phyloP scores from a whole-genome alignment of 345 rosid genomes.

The Brassica nigra region DNA sequence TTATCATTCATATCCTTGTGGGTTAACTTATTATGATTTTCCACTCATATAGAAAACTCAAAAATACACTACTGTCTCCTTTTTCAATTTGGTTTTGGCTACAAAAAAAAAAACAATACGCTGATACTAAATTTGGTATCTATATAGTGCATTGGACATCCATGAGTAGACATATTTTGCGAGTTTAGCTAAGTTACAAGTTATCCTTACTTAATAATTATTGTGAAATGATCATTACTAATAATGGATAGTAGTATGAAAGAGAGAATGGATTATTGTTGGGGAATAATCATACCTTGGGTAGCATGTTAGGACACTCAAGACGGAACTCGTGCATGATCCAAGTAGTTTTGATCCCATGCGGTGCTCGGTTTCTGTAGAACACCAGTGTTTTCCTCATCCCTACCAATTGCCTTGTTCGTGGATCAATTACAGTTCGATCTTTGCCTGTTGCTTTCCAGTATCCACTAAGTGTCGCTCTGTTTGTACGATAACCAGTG shows the following conservation, averaged over 20 bases:
- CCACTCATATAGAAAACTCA: neutral
- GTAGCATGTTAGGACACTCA: conserved; percentile 88
- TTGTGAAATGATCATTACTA: conserved; percentile 29
- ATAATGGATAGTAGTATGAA: conserved; percentile 32
- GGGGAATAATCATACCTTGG: conserved; percentile 59
- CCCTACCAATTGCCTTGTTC: conserved; percentile 67
- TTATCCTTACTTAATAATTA: conserved; percentile 18
- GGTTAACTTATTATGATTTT: neutral
- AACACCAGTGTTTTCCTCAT: conserved; percentile 98
- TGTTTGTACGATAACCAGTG: conserved; percentile 85
- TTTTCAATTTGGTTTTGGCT: neutral
- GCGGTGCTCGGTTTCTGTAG: conserved; percentile 86
- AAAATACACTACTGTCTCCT: neutral
- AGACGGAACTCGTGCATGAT: conserved; percentile 99
- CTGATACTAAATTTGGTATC: conserved; percentile 22
- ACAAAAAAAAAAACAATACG: neutral
- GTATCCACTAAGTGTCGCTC: conserved; percentile 83
- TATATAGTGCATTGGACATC: conserved; percentile 22
- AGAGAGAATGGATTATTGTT: conserved; percentile 13
- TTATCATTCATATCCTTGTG: neutral
- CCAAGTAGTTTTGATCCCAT: conserved; percentile 96
- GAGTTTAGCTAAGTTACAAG: conserved; percentile 29
- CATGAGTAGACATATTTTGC: conserved; percentile 29
- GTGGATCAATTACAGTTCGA: conserved; percentile 74
- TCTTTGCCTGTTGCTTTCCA: conserved; percentile 99